Base-by-base conservation (phyloP, 371 early-diverging fungal genomes). In the Haplosporangium sp. region DNA sequence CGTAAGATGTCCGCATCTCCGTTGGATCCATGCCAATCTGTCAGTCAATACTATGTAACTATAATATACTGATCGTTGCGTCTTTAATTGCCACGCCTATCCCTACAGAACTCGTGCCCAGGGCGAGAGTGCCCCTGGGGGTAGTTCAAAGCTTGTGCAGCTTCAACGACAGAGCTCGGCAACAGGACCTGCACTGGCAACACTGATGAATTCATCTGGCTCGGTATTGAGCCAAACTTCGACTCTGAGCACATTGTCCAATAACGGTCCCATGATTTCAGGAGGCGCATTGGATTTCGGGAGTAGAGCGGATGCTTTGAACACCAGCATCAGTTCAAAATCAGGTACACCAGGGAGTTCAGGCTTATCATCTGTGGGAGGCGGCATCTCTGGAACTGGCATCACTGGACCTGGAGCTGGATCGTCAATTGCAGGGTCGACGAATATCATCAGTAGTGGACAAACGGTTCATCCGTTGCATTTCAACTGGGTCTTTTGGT, bases 401-500 rank as follows among this genome's bases (percentile, higher is more conserved):
- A 12, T 53, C 46, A 53, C 51, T 38, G 43, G 48, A 50, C 52
- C 52, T 36, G 67, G 38, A 43, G 23, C 46, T 37, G 55, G 12
- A 21, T 14, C 51, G 18, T 56, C 18, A 45, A 12, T 52, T n/a
- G 43, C 23, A 7, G 40, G 20, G 7, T 40, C 50, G 48, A 29
- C 29, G 29, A 29, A 29, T 29, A 29, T 29, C 29, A 12, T 23
- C 5, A 21, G 59, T 6, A 63, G 38, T 45, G 62, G 51, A 45
- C 37, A 63, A 29, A 41, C 55, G 54, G 56, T 69, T 38, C 72
- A 77, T 50, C 77, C 77, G 36, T 18, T 77, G 53, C 77, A 71
- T 38, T 77, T 77, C 54, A 77, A 77, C 36, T 95, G 95, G 95
- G 90, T 92, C 4, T 93, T 93, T 80, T 95, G 93, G 92, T 96